Evolutionary conservation across 345 rosid genomes (phyloP), one percentile per base, ranked within the genome.

Genomic region (Corchorus olitorius): DNA sequence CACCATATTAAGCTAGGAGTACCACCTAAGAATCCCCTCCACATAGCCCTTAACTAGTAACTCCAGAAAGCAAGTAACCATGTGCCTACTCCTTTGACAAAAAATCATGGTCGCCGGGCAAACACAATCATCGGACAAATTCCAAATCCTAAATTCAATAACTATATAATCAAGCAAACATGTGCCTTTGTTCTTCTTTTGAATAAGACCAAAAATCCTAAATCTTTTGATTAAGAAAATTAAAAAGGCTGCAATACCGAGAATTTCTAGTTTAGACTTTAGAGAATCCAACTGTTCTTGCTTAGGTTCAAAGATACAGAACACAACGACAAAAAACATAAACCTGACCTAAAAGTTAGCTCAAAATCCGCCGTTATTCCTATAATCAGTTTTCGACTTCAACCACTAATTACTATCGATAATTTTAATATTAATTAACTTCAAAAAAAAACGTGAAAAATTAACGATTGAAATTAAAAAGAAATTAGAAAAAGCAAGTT

Each of bases 221-320:
- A 70, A 46, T 67, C 43, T 58, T 33, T 15, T 35, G 79, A 49
- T 69, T 15, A 6, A 27, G 12, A 27, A 34, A 48, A 64, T 8
- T 11, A 46, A 10, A 69, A 69, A 4, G 2, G 4, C 45, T 15
- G 8, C 27, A 50, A 69, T 45, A 5, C 62, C 22, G 59, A 77
- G 70, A 65, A 58, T n/a, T 63, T 53, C 71, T 70, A 66, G 14
- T 74, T 2, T 39, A 77, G 12, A 11, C 50, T 27, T 27, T 27
- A 27, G 27, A 27, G 66, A 78, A 78, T 27, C 27, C 67, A 79
- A 83, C 65, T 59, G 78, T 49, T 41, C 56, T 83, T 74, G 27
- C 88, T 81, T 85, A 77, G 69, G 75, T 76, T 82, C 39, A 61
- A 86, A 83, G 88, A 77, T 3, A 77, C 33, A 34, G 64, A 63